phyloP scores from a whole-genome alignment of 192 early-diverging fungal genomes.

The Jimgerdemannia flammicorona region DNA sequence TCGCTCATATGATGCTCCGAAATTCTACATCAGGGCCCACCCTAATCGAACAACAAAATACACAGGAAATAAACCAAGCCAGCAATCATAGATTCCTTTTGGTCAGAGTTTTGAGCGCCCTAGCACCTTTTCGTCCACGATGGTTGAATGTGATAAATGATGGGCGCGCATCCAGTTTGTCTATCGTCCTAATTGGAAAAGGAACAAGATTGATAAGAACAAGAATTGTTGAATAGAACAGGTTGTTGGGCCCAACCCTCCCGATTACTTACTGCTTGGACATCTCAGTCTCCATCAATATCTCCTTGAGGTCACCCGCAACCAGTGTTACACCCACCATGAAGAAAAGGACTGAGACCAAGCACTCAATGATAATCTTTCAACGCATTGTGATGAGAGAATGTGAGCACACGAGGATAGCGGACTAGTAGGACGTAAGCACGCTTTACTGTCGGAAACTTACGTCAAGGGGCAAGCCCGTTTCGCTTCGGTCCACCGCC shows the following conservation, averaged over 20 bases:
- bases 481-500: slow-evolving; percentile 39
- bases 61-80: not conserved
- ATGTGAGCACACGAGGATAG: not conserved
- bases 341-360: slow-evolving; percentile 41
- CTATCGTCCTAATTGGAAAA: slow-evolving; percentile 44
- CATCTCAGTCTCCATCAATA: slow-evolving; percentile 58
- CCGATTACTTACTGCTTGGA: slow-evolving; percentile 46
- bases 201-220: not conserved
- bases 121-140: slow-evolving; percentile 32
- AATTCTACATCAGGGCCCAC: too few relatives aligned
- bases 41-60: too few relatives aligned
- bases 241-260: not conserved
- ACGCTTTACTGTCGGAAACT: not conserved
- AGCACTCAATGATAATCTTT: slow-evolving; percentile 46
- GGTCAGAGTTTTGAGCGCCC: not conserved
- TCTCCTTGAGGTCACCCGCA: slow-evolving; percentile 52
- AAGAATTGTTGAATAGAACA: not conserved
- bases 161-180: slow-evolving; percentile 55
- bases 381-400: not conserved
- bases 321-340: slow-evolving; percentile 44
- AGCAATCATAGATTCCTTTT: not conserved
- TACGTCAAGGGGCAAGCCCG: slow-evolving; percentile 45
- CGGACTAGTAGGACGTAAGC: not conserved
- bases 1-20: too few relatives aligned
- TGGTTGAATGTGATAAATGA: slow-evolving; percentile 57